Evolutionary conservation across 805 yeast species (phyloP).

Genomic region (Pichia rugopelliculosa): DNA sequence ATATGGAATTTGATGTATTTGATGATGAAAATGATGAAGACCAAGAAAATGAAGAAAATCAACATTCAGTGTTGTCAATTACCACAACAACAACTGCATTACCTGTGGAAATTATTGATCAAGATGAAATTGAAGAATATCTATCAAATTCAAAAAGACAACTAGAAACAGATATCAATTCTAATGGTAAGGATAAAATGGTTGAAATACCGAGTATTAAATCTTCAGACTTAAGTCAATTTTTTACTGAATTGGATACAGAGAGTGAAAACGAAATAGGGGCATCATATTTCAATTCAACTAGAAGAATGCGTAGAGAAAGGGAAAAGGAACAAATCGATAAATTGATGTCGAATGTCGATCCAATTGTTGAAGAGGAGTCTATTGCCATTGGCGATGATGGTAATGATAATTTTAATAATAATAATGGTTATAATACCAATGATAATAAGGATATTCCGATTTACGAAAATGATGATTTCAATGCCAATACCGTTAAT

Average conservation of each 20-base stretch:
- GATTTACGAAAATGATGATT: background rate
- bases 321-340: background rate
- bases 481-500: background rate
- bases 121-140: constrained; percentile 21
- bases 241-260: constrained; percentile 15
- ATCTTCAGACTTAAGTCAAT: constrained; percentile 13
- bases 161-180: background rate
- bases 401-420: background rate
- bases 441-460: background rate
- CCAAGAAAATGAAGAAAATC: background rate
- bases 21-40: background rate
- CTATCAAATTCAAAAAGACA: constrained; percentile 2
- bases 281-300: constrained; percentile 8
- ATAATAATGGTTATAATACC: background rate
- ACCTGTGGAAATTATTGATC: constrained; percentile 19
- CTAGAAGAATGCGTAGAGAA: constrained; percentile 4
- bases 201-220: constrained; percentile 11
- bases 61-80: background rate
- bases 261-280: constrained; percentile 17
- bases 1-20: background rate
- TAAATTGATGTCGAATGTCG: background rate
- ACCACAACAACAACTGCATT: constrained; percentile 7
- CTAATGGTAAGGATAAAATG: background rate
- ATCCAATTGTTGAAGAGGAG: constrained; percentile 6
- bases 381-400: background rate